These are phyloP conservation scores for Gossypium sturtianum DNA, from an alignment of 345 rosid genomes.

Conservation along the genomic window DNA sequence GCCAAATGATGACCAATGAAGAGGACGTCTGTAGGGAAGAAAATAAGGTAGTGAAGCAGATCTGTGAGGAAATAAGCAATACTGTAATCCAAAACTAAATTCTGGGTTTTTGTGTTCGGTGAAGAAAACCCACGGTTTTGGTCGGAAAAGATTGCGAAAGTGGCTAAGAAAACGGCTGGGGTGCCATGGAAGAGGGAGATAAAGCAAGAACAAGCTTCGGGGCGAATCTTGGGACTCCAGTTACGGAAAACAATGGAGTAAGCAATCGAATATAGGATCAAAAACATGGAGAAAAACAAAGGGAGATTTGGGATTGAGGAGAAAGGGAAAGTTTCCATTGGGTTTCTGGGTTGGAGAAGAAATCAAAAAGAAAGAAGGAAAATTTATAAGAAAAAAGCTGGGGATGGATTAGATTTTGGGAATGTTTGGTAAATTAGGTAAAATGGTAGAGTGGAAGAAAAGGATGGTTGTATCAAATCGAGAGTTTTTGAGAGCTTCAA, in stretches of 20 bases:
- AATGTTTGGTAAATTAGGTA: not conserved
- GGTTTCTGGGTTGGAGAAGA: not conserved
- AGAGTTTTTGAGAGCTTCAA: not conserved
- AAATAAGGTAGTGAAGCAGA: slow-evolving; percentile 70
- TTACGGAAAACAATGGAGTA: slow-evolving; percentile 57
- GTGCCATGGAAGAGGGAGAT: slow-evolving; percentile 84
- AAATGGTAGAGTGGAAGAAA: not conserved
- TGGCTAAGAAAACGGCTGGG: slow-evolving; percentile 68
- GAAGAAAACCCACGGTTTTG: slow-evolving; percentile 42
- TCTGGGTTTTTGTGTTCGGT: slow-evolving; percentile 46
- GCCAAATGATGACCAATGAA: slow-evolving; percentile 89
- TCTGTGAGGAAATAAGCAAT: slow-evolving; percentile 74
- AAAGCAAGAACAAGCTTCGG: slow-evolving; percentile 73
- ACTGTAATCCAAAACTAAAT: slow-evolving; percentile 67
- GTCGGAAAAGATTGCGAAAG: slow-evolving; percentile 44
- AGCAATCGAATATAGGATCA: slow-evolving; percentile 45
- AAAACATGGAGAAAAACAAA: slow-evolving; percentile 49
- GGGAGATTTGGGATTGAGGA: slow-evolving; percentile 41
- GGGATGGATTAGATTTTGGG: not conserved
- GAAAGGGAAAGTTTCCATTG: slow-evolving; percentile 22
- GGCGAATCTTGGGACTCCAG: slow-evolving; percentile 58
- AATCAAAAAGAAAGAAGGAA: not conserved
- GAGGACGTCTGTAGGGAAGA: slow-evolving; percentile 67
- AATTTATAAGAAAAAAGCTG: not conserved
- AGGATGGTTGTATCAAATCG: not conserved